Base-by-base conservation (phyloP, 805 yeast species). In the Cyberlindnera maritima region DNA sequence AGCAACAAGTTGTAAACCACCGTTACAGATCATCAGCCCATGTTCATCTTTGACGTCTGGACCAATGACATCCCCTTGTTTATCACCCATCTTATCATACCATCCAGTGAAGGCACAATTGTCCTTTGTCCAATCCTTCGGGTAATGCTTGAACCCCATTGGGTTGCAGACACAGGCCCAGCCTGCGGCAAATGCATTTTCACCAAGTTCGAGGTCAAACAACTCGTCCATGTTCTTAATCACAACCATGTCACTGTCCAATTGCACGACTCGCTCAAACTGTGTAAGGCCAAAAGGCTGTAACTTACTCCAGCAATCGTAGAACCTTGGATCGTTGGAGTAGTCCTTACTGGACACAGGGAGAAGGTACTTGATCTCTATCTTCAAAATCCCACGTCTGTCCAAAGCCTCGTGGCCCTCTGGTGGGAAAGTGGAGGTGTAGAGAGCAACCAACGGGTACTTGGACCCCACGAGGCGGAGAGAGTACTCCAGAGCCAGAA, bases 91-190 rank as follows among this genome's bases (percentile, higher is more conserved):
- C 36, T 66, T 64, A 2, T 39, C 20, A 19, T 58, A 44, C 54
- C 71, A 71, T 48, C 67, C 58, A 2, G 82, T 71, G 53, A 68
- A 79, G 3, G 75, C 72, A 54, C 85, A 80, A 57, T 79, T 79
- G 43, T 64, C 69, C 2, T 67, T 64, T 10, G 67, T 52, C 85
- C 85, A 80, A 51, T 76, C 68, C 39, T 58, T 49, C 14, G 85
- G 85, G 48, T 80, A 80, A 57, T 80, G 81, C 1, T 69, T 52
- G 50, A 73, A 70, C 18, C 69, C 58, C 61, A 72, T 67, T 4
- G 85, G 85, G 53, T 80, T 80, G 62, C 85, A 80, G 19, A 78
- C 81, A 61, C 85, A 80, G 3, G 85, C 84, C 52, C 79, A 80
- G 11, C 76, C 60, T 0, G 84, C 83, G 0, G 83, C 85, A 62